Percentiles rank a stretch among this genome's conserved stretches.
Evolutionary conservation across 2,329 filamentous ascomycete genomes (phyloP).

Genomic region (Trichoderma arundinaceum): DNA sequence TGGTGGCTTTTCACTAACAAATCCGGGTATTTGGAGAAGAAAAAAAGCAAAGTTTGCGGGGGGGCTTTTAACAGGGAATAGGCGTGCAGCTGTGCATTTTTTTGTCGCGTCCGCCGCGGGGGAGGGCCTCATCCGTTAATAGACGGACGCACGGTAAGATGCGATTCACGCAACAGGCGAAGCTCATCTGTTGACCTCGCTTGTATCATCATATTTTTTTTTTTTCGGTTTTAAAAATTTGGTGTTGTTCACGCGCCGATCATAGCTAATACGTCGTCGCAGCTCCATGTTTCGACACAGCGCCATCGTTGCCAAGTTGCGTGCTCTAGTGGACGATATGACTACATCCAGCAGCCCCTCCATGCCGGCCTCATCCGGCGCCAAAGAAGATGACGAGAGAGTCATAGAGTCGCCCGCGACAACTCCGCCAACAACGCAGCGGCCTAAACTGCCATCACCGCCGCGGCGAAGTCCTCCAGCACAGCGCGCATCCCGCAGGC

Average conservation of each 20-base stretch:
- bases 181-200: conserved; percentile 37
- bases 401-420: conserved; percentile 31
- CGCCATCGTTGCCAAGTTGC: conserved; percentile 42
- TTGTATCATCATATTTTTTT: conserved; percentile 8
- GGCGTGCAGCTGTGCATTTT: conserved; percentile 12
- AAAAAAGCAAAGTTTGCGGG: conserved; percentile 12
- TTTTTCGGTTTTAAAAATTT: not conserved
- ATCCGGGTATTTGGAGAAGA: conserved; percentile 16
- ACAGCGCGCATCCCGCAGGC: conserved; percentile 38
- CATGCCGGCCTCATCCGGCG: conserved; percentile 12
- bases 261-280: not conserved
- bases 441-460: conserved; percentile 32
- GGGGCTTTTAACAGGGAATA: conserved; percentile 25
- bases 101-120: conserved; percentile 29
- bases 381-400: conserved; percentile 6
- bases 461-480: conserved; percentile 30
- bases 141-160: conserved; percentile 4
- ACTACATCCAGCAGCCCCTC: conserved; percentile 30
- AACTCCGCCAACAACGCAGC: conserved; percentile 40
- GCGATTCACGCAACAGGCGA: conserved; percentile 32
- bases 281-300: conserved; percentile 37
- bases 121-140: conserved; percentile 1
- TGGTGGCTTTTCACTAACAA: not conserved
- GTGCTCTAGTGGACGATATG: conserved; percentile 39
- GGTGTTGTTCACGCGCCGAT: not conserved